These are phyloP conservation scores for Metschnikowia koreensis DNA, from an alignment of 805 yeast genomes.

Conservation along the genomic window DNA sequence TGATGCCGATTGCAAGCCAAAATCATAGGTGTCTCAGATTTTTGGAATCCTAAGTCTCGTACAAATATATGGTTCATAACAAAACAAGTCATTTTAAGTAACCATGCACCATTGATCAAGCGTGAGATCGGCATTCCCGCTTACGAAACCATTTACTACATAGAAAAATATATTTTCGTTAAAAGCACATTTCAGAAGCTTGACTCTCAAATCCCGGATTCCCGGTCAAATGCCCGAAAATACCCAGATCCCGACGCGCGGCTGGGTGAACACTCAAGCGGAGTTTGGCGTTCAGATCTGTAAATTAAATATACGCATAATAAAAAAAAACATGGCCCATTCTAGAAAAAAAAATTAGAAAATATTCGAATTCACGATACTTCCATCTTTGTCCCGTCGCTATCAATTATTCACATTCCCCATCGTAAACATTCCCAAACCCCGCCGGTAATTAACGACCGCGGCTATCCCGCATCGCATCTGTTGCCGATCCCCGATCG, in stretches of 20 bases:
- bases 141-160: too few species aligned
- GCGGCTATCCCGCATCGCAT: constrained; percentile 5
- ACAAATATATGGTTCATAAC: too few species aligned
- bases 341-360: too few species aligned
- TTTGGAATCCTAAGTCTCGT: background rate
- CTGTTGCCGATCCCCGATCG: background rate
- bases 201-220: background rate
- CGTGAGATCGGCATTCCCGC: too few species aligned
- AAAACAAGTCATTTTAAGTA: too few species aligned
- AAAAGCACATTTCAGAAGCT: too few species aligned
- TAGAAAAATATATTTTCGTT: too few species aligned
- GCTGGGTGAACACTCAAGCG: background rate
- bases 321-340: too few species aligned
- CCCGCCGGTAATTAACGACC: background rate
- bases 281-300: background rate
- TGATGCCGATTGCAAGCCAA: constrained; percentile 13
- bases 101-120: too few species aligned
- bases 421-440: background rate
- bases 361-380: background rate
- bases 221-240: background rate
- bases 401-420: background rate
- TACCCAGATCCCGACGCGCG: background rate
- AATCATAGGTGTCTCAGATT: background rate
- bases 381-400: background rate
- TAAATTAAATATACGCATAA: background rate